phyloP scores from a whole-genome alignment of 331 rosid species.

The Pyracantha coccinea region DNA sequence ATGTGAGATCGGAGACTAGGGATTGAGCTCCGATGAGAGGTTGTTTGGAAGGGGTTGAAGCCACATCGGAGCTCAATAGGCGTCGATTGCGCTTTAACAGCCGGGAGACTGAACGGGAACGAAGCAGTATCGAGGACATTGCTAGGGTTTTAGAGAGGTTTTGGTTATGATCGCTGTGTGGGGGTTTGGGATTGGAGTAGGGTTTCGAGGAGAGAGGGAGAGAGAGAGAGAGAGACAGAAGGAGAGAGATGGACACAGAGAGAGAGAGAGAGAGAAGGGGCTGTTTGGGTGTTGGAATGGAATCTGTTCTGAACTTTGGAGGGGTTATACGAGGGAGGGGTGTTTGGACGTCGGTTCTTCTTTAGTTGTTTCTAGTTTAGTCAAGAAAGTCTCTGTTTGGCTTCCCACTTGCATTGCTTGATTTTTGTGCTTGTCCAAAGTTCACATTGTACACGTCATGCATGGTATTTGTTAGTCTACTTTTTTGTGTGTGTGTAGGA shows the following conservation, averaged over 20 bases:
- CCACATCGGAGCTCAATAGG: slow-evolving; percentile 40
- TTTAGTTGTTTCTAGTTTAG: not conserved
- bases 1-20: slow-evolving; percentile 20
- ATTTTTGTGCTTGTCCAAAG: no score
- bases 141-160: not conserved
- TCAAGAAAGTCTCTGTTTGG: not conserved
- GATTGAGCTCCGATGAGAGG: slow-evolving; percentile 29
- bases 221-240: not conserved
- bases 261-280: not conserved
- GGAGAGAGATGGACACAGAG: not conserved
- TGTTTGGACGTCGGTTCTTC: slow-evolving; percentile 23
- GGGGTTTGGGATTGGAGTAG: slow-evolving; percentile 28
- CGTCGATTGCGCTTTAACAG: slow-evolving; percentile 41
- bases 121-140: slow-evolving; percentile 45
- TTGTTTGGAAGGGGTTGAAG: slow-evolving; percentile 44
- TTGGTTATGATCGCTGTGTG: not conserved
- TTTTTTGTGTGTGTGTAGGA: no score
- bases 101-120: slow-evolving; percentile 41
- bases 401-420: not conserved
- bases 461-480: no score
- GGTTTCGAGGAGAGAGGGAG: slow-evolving; percentile 25
- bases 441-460: no score
- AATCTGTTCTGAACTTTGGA: not conserved
- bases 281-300: not conserved
- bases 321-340: not conserved